Percentiles rank a stretch among this genome's conserved stretches.
These are phyloP conservation scores for Lentinus brumalis DNA, from an alignment of 768 basidiomycete species.

Conservation along the genomic window DNA sequence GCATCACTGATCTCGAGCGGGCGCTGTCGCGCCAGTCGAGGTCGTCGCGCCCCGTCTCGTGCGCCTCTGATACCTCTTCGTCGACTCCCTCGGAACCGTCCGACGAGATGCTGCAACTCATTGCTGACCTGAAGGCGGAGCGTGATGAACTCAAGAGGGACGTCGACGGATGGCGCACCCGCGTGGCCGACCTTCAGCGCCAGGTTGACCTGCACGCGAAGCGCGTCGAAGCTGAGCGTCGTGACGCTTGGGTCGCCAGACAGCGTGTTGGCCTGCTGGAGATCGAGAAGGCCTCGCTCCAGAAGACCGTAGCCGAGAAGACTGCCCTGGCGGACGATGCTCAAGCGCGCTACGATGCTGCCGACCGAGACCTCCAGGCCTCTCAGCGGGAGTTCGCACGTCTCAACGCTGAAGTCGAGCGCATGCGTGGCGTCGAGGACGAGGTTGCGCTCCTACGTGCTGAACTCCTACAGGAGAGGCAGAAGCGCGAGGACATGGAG, in stretches of 20 bases:
- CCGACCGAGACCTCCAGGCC: slow-evolving; percentile 29
- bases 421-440: slow-evolving; percentile 31
- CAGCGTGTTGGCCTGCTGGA: slow-evolving; percentile 68
- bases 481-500: slow-evolving; percentile 51
- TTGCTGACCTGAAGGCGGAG: slow-evolving; percentile 83
- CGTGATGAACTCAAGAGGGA: slow-evolving; percentile 88
- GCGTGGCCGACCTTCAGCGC: slow-evolving; percentile 77
- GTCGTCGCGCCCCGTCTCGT: slow-evolving; percentile 40
- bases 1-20: slow-evolving; percentile 81
- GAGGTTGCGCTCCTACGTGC: slow-evolving; percentile 39
- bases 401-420: slow-evolving; percentile 32
- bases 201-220: slow-evolving; percentile 64
- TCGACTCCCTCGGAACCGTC: slow-evolving; percentile 45
- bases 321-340: slow-evolving; percentile 32
- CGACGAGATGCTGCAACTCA: slow-evolving; percentile 77
- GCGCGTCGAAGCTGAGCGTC: slow-evolving; percentile 74
- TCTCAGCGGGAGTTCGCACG: slow-evolving; percentile 41
- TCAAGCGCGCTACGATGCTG: slow-evolving; percentile 29
- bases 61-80: slow-evolving; percentile 53
- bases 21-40: slow-evolving; percentile 47
- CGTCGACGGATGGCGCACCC: slow-evolving; percentile 81
- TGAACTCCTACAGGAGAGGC: slow-evolving; percentile 19
- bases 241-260: slow-evolving; percentile 83
- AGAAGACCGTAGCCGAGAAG: slow-evolving; percentile 47
- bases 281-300: slow-evolving; percentile 62